A percentile compares a stretch with the other conserved stretches of the same genome.
phyloP scores from a whole-genome alignment of 1,139 yeast genomes.

The Nematodospora anomalae region DNA sequence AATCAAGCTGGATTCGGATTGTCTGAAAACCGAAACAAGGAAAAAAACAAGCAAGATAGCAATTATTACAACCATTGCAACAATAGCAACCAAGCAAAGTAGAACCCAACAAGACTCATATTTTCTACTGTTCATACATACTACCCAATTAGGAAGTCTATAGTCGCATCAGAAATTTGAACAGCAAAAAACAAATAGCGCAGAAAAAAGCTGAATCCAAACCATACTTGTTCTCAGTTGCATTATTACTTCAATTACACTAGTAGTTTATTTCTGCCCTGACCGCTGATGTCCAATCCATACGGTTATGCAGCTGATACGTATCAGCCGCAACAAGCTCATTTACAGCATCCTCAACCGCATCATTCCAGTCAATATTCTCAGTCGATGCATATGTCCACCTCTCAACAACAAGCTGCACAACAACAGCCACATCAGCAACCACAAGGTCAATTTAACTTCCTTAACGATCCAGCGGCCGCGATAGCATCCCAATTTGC shows the following conservation, averaged over 20 bases:
- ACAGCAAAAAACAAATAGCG: background rate
- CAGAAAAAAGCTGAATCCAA: too few species aligned
- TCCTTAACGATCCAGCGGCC: slow-evolving; percentile 78
- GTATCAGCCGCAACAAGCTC: slow-evolving; percentile 15
- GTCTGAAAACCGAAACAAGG: too few species aligned
- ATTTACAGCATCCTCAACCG: slow-evolving; percentile 39
- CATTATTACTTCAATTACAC: too few species aligned
- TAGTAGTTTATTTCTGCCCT: too few species aligned
- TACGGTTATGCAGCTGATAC: slow-evolving; percentile 29
- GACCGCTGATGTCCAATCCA: slow-evolving; percentile 56
- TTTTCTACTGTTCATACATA: too few species aligned
- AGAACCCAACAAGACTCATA: too few species aligned
- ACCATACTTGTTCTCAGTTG: too few species aligned
- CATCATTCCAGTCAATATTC: slow-evolving; percentile 27
- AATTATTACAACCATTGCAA: too few species aligned
- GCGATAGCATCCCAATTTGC: slow-evolving; percentile 90
- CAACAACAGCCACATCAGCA: slow-evolving; percentile 30
- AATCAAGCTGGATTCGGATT: background rate
- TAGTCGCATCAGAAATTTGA: background rate
- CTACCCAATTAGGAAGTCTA: slow-evolving; percentile 18
- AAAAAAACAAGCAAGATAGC: background rate
- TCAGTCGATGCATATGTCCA: slow-evolving; percentile 15
- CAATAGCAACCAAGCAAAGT: too few species aligned
- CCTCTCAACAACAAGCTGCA: slow-evolving; percentile 26
- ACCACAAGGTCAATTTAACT: slow-evolving; percentile 24